phyloP scores from a whole-genome alignment of 345 rosid species.

The Brassica carinata region DNA sequence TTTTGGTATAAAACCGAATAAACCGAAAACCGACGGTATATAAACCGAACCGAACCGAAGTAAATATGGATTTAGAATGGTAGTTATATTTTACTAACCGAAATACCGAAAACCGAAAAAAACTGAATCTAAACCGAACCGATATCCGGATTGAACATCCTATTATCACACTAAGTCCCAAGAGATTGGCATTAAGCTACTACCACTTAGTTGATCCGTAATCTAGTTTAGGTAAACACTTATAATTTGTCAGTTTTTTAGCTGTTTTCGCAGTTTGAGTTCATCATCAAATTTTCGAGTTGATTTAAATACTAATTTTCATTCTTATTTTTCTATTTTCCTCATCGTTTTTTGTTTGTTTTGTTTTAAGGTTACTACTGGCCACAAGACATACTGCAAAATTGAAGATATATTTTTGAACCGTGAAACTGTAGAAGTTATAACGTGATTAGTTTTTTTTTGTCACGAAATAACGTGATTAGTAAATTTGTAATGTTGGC shows the following conservation, averaged over 20 bases:
- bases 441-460: background rate
- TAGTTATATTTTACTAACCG: too few relatives aligned
- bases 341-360: background rate
- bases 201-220: background rate
- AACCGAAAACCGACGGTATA: too few relatives aligned
- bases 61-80: too few relatives aligned
- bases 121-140: too few relatives aligned
- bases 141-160: too few relatives aligned
- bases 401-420: background rate
- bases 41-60: too few relatives aligned
- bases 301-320: background rate
- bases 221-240: background rate
- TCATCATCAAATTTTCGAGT: background rate
- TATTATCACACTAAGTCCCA: too few relatives aligned
- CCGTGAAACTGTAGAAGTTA: background rate
- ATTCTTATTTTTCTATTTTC: background rate
- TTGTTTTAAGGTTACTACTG: background rate
- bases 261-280: background rate
- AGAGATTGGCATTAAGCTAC: too few relatives aligned
- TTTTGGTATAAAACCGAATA: too few relatives aligned
- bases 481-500: background rate
- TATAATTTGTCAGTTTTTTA: background rate
- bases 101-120: too few relatives aligned
- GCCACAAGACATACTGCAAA: background rate
- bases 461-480: background rate